phyloP scores from a whole-genome alignment of 1,139 yeast genomes.

The Yamadazyma conglobata region DNA sequence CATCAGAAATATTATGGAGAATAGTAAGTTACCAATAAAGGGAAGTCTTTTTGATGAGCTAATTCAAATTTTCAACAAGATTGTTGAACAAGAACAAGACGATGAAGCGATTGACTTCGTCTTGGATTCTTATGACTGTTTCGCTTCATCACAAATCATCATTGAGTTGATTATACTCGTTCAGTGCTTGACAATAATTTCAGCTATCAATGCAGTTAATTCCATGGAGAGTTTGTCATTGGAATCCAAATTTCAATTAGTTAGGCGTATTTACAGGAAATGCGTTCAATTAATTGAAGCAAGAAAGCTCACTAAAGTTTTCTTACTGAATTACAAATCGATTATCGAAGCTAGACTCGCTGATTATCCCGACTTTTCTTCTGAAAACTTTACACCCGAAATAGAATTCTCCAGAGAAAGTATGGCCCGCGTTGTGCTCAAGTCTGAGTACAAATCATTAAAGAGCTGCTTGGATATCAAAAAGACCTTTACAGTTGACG shows the following conservation, averaged over 20 bases:
- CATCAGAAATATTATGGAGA: constrained; percentile 28
- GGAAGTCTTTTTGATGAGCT: constrained; percentile 26
- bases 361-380: constrained; percentile 38
- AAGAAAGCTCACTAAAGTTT: constrained; percentile 35
- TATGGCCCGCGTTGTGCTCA: constrained; percentile 54
- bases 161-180: constrained; percentile 54
- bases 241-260: constrained; percentile 28
- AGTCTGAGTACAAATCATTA: constrained; percentile 52
- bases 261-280: constrained; percentile 46
- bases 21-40: constrained; percentile 18
- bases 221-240: constrained; percentile 27
- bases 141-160: constrained; percentile 50
- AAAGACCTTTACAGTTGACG: constrained; percentile 25
- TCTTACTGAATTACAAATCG: constrained; percentile 26
- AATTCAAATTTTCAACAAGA: constrained; percentile 23
- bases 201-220: constrained; percentile 29
- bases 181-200: constrained; percentile 48
- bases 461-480: constrained; percentile 34
- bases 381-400: constrained; percentile 18
- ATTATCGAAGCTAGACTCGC: constrained; percentile 33
- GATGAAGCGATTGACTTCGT: constrained; percentile 47
- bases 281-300: constrained; percentile 45
- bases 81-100: constrained; percentile 28
- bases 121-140: constrained; percentile 60
- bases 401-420: constrained; percentile 17